These are phyloP conservation scores for Stemphylium beticola DNA, from an alignment of 2,329 filamentous ascomycete genomes.

Conservation along the genomic window DNA sequence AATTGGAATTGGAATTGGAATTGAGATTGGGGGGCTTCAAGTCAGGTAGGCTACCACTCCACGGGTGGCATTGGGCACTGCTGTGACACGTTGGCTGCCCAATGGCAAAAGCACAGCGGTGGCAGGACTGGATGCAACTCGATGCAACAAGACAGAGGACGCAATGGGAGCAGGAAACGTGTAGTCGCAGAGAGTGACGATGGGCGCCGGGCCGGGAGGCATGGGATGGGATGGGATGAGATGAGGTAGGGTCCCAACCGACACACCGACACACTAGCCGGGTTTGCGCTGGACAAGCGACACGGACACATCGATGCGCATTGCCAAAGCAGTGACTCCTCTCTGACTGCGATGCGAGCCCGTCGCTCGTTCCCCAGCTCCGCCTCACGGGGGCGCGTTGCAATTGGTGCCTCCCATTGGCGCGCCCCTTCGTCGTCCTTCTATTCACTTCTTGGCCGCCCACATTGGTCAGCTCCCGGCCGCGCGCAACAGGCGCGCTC, in stretches of 20 bases:
- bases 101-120: slow-evolving; percentile 30
- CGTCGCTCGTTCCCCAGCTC: slow-evolving; percentile 20
- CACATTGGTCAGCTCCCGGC: slow-evolving; percentile 41
- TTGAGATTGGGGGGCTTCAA: neutral
- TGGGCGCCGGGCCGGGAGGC: neutral
- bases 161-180: slow-evolving; percentile 25
- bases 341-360: slow-evolving; percentile 27
- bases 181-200: neutral
- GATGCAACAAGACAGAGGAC: slow-evolving; percentile 2
- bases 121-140: slow-evolving; percentile 12
- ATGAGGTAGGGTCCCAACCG: slow-evolving; percentile 10
- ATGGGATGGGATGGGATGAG: neutral
- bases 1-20: neutral
- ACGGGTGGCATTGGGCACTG: slow-evolving; percentile 24
- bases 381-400: slow-evolving; percentile 21
- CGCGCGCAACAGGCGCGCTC: slow-evolving; percentile 25
- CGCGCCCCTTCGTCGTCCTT: slow-evolving; percentile 35
- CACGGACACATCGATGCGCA: slow-evolving; percentile 15
- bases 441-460: slow-evolving; percentile 41
- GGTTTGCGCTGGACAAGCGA: slow-evolving; percentile 20
- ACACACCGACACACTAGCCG: slow-evolving; percentile 20
- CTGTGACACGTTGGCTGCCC: slow-evolving; percentile 30
- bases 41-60: slow-evolving; percentile 18
- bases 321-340: slow-evolving; percentile 33
- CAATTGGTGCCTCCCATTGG: slow-evolving; percentile 33